phyloP scores from a whole-genome alignment of 805 yeast species.

The Sugiyamaella lignohabitans region DNA sequence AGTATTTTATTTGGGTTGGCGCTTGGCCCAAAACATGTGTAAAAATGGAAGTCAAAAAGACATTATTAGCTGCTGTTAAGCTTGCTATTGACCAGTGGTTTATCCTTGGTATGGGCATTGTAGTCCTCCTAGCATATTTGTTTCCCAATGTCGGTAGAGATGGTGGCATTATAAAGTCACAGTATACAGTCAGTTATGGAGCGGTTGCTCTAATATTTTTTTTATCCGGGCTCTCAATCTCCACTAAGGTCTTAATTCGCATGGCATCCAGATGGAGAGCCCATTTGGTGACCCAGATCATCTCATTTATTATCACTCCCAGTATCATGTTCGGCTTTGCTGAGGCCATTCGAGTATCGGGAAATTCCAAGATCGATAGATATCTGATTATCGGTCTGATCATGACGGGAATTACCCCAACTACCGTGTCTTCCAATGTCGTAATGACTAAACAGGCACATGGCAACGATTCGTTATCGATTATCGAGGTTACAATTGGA shows the following conservation, averaged over 20 bases:
- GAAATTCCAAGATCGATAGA: conserved; percentile 52
- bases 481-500: conserved; percentile 82
- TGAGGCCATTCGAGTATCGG: conserved; percentile 54
- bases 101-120: conserved; percentile 60
- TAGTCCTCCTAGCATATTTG: conserved; percentile 66
- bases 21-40: no score
- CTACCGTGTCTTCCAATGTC: conserved; percentile 87
- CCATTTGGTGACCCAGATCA: conserved; percentile 59
- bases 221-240: conserved; percentile 74
- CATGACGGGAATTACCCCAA: conserved; percentile 82
- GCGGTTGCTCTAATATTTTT: conserved; percentile 83
- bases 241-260: conserved; percentile 51
- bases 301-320: conserved; percentile 67
- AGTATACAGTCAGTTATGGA: conserved; percentile 74
- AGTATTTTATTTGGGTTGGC: no score
- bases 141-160: conserved; percentile 80
- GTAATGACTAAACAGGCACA: conserved; percentile 85
- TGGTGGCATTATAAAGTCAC: conserved; percentile 68
- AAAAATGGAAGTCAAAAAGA: not conserved
- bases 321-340: conserved; percentile 69
- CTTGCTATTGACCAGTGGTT: conserved; percentile 55
- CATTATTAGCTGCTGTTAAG: not conserved
- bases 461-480: conserved; percentile 71
- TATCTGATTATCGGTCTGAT: conserved; percentile 80
- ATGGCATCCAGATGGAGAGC: conserved; percentile 77